These are phyloP conservation scores for Vicia villosa DNA, from an alignment of 306 rosid species.

Conservation along the genomic window DNA sequence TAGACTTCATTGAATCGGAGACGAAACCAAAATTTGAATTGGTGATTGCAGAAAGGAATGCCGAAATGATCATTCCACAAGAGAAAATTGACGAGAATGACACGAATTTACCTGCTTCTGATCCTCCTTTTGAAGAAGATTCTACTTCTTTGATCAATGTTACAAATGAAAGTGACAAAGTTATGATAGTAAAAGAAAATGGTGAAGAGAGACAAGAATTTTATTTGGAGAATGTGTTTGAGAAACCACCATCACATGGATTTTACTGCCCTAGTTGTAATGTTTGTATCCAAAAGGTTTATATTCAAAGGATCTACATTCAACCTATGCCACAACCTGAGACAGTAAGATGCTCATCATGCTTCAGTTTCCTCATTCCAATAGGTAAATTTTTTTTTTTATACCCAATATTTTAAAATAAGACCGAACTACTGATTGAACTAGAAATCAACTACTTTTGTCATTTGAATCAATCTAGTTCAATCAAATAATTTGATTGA, in stretches of 20 bases:
- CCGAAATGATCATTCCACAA: constrained; percentile 14
- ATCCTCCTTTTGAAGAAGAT: constrained; percentile 23
- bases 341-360: constrained; percentile 54
- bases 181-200: constrained; percentile 30
- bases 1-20: constrained; percentile 20
- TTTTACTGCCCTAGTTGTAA: constrained; percentile 80
- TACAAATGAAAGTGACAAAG: constrained; percentile 29
- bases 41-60: background rate
- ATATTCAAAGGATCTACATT: constrained; percentile 34
- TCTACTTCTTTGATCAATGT: constrained; percentile 33
- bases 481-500: background rate
- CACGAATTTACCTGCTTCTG: constrained; percentile 31
- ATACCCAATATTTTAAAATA: background rate
- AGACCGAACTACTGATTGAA: background rate
- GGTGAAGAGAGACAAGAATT: constrained; percentile 45
- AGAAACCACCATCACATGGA: constrained; percentile 58
- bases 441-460: background rate
- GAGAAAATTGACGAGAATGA: constrained; percentile 5
- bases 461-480: background rate
- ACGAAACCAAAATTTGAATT: background rate
- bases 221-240: constrained; percentile 50
- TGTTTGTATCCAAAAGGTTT: constrained; percentile 72
- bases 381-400: constrained; percentile 36
- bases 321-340: constrained; percentile 25
- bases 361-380: constrained; percentile 71